phyloP scores from a whole-genome alignment of 257 asterid genomes.

The Nicotiana obtusifolia region DNA sequence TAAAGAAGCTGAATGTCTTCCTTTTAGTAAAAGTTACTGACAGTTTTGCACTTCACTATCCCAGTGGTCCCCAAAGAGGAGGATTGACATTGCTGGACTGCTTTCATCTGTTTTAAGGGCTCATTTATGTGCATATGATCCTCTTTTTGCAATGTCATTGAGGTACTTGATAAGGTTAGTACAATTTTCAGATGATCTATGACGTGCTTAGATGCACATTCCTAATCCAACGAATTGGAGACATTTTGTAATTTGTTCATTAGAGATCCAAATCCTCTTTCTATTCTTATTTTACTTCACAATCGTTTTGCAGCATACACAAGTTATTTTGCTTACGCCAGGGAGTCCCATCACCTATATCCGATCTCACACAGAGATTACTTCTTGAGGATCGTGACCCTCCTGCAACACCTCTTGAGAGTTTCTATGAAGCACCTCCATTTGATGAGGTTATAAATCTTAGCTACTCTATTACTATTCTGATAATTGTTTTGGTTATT shows the following conservation, averaged over 20 bases:
- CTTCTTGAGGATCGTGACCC: conserved; percentile 97
- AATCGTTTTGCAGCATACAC: conserved; percentile 65
- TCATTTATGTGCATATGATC: conserved; percentile 80
- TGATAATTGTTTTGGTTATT: background rate
- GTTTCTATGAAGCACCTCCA: conserved; percentile 81
- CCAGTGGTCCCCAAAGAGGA: conserved; percentile 92
- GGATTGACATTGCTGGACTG: conserved; percentile 90
- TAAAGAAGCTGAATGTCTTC: background rate
- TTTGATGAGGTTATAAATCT: conserved; percentile 77
- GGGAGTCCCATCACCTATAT: conserved; percentile 78
- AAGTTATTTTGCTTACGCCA: conserved; percentile 82
- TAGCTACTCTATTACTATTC: background rate
- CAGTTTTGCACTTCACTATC: conserved; percentile 18
- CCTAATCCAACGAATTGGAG: background rate
- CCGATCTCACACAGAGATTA: conserved; percentile 90
- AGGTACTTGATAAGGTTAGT: conserved; percentile 82
- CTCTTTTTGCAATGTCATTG: conserved; percentile 82
- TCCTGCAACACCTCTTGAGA: conserved; percentile 73
- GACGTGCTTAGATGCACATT: background rate
- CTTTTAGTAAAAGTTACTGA: background rate
- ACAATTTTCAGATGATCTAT: conserved; percentile 2
- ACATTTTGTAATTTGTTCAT: background rate
- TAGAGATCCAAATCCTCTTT: background rate
- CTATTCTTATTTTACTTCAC: background rate
- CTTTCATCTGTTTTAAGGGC: conserved; percentile 77